phyloP scores from a whole-genome alignment of 306 rosid species.

The Pterocarpus santalinus region DNA sequence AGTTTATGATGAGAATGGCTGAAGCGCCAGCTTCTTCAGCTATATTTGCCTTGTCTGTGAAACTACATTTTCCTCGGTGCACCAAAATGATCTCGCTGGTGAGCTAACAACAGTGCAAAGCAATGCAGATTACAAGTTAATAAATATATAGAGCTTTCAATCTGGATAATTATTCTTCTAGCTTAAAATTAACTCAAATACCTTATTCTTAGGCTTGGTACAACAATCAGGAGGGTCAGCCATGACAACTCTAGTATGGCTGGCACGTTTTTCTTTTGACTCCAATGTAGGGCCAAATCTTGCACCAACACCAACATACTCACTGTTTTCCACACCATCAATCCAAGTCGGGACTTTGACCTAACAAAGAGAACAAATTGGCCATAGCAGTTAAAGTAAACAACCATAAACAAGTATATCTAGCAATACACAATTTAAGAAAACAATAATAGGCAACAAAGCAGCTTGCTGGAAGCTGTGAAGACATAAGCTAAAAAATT shows the following conservation, averaged over 20 bases:
- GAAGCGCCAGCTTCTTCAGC: slow-evolving; percentile 90
- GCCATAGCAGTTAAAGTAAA: slow-evolving; percentile 18
- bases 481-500: slow-evolving; percentile 11
- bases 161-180: slow-evolving; percentile 35
- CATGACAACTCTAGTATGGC: slow-evolving; percentile 83
- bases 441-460: not conserved
- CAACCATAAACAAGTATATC: not conserved
- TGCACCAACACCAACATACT: slow-evolving; percentile 97
- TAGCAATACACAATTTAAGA: slow-evolving; percentile 25
- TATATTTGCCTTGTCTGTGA: slow-evolving; percentile 89
- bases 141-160: slow-evolving; percentile 41
- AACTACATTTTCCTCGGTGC: slow-evolving; percentile 95
- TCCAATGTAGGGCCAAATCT: slow-evolving; percentile 92
- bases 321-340: slow-evolving; percentile 65
- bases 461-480: not conserved
- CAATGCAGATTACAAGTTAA: slow-evolving; percentile 49
- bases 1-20: slow-evolving; percentile 89
- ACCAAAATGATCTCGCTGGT: slow-evolving; percentile 82
- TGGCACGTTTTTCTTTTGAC: slow-evolving; percentile 91
- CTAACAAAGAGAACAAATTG: slow-evolving; percentile 54
- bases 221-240: slow-evolving; percentile 99
- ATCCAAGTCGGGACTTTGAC: slow-evolving; percentile 94
- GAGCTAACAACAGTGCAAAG: slow-evolving; percentile 70
- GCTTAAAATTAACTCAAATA: slow-evolving; percentile 45
- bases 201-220: slow-evolving; percentile 68